These are phyloP conservation scores for Apodospora peruviana DNA, from an alignment of 495 filamentous ascomycete genomes.

Conservation along the genomic window DNA sequence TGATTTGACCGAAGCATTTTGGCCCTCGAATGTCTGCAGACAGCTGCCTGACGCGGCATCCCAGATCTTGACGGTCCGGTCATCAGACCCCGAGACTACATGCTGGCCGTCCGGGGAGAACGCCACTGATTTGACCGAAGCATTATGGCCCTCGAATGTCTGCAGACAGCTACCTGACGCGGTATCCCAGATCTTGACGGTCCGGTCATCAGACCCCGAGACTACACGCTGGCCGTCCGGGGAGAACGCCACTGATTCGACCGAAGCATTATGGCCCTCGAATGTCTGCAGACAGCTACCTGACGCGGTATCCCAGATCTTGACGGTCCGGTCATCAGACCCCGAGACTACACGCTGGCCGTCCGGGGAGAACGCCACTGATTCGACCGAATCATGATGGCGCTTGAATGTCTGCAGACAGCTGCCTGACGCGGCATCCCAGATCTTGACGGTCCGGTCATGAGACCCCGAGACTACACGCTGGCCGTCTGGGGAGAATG, in stretches of 20 bases:
- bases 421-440: constrained; percentile 79
- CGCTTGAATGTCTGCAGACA: constrained; percentile 81
- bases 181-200: constrained; percentile 5
- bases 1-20: background rate
- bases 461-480: constrained; percentile 81
- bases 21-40: constrained; percentile 8
- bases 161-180: constrained; percentile 1
- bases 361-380: constrained; percentile 1
- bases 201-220: background rate
- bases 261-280: background rate
- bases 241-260: background rate
- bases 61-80: constrained; percentile 4
- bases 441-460: constrained; percentile 83
- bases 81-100: background rate
- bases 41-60: constrained; percentile 1
- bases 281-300: constrained; percentile 2
- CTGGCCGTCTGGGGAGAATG: constrained; percentile 28
- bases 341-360: constrained; percentile 1
- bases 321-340: constrained; percentile 34
- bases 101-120: constrained; percentile 5
- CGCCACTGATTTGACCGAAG: background rate
- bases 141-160: background rate
- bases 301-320: constrained; percentile 10
- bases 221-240: constrained; percentile 3
- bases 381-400: constrained; percentile 34